phyloP scores from a whole-genome alignment of 2,329 filamentous ascomycete species.

The Arthrobotrys megalospora region DNA sequence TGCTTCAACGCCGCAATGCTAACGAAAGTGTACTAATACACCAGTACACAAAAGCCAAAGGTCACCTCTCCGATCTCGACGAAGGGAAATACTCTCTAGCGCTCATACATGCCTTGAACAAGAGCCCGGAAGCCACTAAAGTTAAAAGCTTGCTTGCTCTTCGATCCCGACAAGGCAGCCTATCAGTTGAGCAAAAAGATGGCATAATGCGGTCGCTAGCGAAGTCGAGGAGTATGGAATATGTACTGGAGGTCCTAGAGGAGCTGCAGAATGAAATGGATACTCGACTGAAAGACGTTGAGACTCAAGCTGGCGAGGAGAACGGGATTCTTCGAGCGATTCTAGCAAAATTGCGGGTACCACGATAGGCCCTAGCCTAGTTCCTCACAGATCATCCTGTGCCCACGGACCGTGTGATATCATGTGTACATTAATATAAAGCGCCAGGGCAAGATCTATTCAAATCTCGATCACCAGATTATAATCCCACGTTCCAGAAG shows the following conservation, averaged over 20 bases:
- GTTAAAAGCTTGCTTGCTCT: slow-evolving; percentile 4
- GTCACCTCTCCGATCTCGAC: slow-evolving; percentile 22
- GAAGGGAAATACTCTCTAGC: slow-evolving; percentile 21
- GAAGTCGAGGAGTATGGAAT: slow-evolving; percentile 3
- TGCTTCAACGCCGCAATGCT: background rate
- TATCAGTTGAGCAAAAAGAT: slow-evolving; percentile 5
- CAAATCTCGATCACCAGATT: background rate
- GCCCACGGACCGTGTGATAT: background rate
- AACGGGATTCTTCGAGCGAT: background rate
- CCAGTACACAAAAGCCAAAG: slow-evolving; percentile 11
- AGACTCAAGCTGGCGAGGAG: background rate
- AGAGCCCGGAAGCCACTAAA: slow-evolving; percentile 1
- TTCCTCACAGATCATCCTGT: background rate
- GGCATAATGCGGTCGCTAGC: background rate
- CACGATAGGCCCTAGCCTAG: no score
- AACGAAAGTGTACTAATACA: background rate
- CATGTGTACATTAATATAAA: background rate
- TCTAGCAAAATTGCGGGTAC: background rate
- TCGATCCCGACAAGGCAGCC: background rate
- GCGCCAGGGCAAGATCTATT: background rate
- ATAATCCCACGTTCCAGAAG: slow-evolving; percentile 24
- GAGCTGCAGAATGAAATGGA: background rate
- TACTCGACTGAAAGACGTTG: background rate
- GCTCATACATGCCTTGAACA: slow-evolving; percentile 6
- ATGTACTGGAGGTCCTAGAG: background rate